These are phyloP conservation scores for Tolypocladium pustulatum DNA, from an alignment of 2,329 filamentous ascomycete genomes.

Conservation along the genomic window DNA sequence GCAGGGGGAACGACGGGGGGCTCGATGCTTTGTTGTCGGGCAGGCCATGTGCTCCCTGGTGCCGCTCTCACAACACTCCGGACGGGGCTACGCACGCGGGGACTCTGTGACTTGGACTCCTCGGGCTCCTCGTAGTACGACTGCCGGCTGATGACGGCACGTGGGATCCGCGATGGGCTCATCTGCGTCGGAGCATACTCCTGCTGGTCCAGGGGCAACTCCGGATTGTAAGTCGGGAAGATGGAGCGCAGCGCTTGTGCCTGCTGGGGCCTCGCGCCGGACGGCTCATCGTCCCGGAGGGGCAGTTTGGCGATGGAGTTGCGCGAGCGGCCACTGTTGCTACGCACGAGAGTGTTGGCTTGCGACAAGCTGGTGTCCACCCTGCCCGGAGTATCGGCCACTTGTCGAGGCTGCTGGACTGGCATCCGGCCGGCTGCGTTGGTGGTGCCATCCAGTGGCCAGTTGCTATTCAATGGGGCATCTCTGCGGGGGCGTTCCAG, in stretches of 20 bases:
- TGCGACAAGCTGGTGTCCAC: conserved; percentile 42
- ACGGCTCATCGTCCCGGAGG: conserved; percentile 21
- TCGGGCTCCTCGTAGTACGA: conserved; percentile 34
- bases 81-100: conserved; percentile 10
- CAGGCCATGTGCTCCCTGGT: conserved; percentile 12
- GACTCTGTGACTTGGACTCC: background rate
- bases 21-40: conserved; percentile 22
- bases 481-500: background rate
- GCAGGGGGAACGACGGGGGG: conserved; percentile 36
- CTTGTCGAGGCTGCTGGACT: conserved; percentile 29
- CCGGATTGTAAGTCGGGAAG: conserved; percentile 65
- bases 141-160: conserved; percentile 53
- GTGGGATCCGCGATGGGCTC: conserved; percentile 53
- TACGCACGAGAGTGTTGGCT: conserved; percentile 37
- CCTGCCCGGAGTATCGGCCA: conserved; percentile 31
- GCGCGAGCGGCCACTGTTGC: conserved; percentile 37
- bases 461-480: background rate
- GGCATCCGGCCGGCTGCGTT: conserved; percentile 9
- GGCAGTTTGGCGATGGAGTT: conserved; percentile 49
- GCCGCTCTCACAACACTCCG: conserved; percentile 5
- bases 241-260: conserved; percentile 50
- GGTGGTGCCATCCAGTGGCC: background rate
- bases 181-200: conserved; percentile 59
- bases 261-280: conserved; percentile 12
- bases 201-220: conserved; percentile 55